A percentile compares a stretch with the other conserved stretches of the same genome.
Evolutionary conservation across 257 asterid genomes (phyloP).

Genomic region (Cynanchum wilfordii): DNA sequence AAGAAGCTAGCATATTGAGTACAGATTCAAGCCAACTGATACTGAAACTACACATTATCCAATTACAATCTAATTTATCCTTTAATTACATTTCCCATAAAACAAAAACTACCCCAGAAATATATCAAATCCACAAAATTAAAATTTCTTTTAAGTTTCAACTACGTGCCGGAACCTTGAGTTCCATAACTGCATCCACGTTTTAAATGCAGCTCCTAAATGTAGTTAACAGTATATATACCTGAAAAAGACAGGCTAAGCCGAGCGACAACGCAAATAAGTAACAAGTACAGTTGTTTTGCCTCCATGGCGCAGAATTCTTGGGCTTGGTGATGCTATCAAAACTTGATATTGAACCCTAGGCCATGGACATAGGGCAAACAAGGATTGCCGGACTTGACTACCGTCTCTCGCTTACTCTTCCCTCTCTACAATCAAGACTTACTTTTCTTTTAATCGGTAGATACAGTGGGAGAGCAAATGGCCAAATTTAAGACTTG

Average conservation of each 20-base stretch:
- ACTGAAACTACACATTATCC: not conserved
- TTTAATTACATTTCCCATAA: not conserved
- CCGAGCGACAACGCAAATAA: conserved; percentile 39
- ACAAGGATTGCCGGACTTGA: not conserved
- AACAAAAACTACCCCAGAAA: not conserved
- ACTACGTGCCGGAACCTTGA: not conserved
- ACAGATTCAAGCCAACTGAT: not conserved
- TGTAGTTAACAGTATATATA: conserved; percentile 9
- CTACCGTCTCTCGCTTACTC: too few relatives aligned
- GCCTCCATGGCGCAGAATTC: conserved; percentile 42
- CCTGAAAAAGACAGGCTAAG: conserved; percentile 50
- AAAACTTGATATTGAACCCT: conserved; percentile 37
- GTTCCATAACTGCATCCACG: not conserved
- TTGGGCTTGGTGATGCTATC: not conserved
- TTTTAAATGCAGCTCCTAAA: not conserved
- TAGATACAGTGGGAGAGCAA: too few relatives aligned
- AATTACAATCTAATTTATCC: not conserved
- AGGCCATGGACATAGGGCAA: conserved; percentile 35
- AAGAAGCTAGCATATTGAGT: not conserved
- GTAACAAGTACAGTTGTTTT: conserved; percentile 29
- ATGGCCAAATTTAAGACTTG: too few relatives aligned
- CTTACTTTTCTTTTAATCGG: too few relatives aligned
- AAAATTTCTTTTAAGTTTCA: not conserved
- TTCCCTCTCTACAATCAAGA: too few relatives aligned
- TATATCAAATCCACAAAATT: not conserved